Conservation (phyloP, 306 rosid genomes). For the Casuarina equisetifolia region DNA sequence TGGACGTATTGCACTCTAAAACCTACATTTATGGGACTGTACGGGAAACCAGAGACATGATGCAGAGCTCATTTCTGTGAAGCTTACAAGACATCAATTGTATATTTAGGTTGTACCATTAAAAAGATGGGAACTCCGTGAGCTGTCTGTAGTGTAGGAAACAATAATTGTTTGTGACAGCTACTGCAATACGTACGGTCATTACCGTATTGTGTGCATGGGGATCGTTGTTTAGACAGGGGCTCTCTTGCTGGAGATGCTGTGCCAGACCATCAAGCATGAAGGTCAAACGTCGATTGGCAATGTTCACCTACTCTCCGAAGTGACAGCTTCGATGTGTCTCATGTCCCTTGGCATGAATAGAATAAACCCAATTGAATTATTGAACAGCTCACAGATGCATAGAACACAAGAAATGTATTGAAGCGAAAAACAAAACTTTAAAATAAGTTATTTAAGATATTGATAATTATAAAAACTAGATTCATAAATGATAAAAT, state of each 20-base stretch:
- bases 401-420: not conserved
- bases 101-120: not conserved
- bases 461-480: too few relatives aligned
- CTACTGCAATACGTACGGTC: not conserved
- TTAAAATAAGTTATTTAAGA: too few relatives aligned
- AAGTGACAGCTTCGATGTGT: not conserved
- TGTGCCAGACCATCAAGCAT: conserved; percentile 16
- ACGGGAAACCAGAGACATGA: conserved; percentile 21
- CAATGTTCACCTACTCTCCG: conserved; percentile 3
- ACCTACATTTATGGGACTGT: conserved; percentile 27
- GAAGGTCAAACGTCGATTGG: not conserved
- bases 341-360: too few relatives aligned
- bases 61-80: conserved; percentile 2
- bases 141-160: conserved; percentile 11
- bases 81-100: conserved; percentile 7
- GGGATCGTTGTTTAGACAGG: not conserved
- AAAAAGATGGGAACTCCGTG: not conserved
- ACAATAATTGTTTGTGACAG: conserved; percentile 7
- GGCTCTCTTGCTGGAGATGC: not conserved
- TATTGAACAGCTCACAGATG: not conserved
- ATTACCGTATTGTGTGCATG: conserved; percentile 4
- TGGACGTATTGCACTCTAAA: conserved; percentile 30
- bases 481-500: too few relatives aligned
- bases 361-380: not conserved
- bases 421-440: not conserved